phyloP scores from a whole-genome alignment of 2,329 filamentous ascomycete genomes.

The Mycosphaerelloides madeirae region DNA sequence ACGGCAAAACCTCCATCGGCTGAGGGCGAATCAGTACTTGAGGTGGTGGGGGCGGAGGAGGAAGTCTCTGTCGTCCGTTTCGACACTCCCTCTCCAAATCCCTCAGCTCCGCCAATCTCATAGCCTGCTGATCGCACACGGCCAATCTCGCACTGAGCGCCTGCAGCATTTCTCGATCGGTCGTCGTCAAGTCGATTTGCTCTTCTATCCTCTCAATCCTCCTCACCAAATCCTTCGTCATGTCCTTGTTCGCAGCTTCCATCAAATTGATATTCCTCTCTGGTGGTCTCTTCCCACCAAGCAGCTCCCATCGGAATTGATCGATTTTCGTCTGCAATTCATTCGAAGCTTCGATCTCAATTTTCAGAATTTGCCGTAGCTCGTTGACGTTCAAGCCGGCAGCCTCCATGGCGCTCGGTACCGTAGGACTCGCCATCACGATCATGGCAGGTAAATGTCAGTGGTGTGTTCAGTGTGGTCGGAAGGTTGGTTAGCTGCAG shows the following conservation, averaged over 20 bases:
- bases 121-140: conserved; percentile 20
- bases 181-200: conserved; percentile 7
- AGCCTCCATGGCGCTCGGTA: conserved; percentile 13
- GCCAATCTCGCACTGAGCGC: conserved; percentile 21
- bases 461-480: too few species aligned
- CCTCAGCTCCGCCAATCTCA: conserved; percentile 20
- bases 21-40: too few species aligned
- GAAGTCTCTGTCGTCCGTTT: too few species aligned
- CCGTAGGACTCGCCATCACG: too few species aligned
- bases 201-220: conserved; percentile 24
- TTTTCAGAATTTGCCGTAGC: conserved; percentile 16
- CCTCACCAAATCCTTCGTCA: conserved; percentile 19
- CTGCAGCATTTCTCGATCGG: conserved; percentile 23
- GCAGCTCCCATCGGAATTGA: conserved; percentile 16
- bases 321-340: conserved; percentile 18
- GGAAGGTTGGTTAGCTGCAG: too few species aligned
- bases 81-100: conserved; percentile 20
- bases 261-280: conserved; percentile 12
- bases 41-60: too few species aligned
- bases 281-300: conserved; percentile 10
- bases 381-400: conserved; percentile 15
- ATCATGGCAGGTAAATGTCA: too few species aligned
- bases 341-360: conserved; percentile 20
- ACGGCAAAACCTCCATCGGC: conserved; percentile 7
- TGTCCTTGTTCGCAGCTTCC: conserved; percentile 21